Base-by-base conservation (phyloP, 192 early-diverging fungal species). In the Podila epigama region DNA sequence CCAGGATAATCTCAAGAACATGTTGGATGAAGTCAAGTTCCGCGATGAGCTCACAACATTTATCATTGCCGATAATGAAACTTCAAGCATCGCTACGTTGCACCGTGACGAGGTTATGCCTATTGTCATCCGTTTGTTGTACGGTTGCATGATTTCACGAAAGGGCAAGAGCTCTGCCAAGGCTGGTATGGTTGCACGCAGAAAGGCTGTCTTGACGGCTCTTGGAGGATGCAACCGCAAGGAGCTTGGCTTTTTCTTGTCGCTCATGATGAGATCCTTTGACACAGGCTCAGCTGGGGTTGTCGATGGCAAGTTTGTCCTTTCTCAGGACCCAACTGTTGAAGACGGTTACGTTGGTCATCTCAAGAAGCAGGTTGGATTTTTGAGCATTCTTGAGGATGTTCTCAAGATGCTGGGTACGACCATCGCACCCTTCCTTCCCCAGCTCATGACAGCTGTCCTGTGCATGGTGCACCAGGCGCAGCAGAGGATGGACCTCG, bases 31-130 rank as follows among this genome's bases (percentile, higher is more conserved):
- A 28, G 82, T 84, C 51, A 92, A 90, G 63, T 98, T 97, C 87
- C 91, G 97, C n/a, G 96, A 98, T 66, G 89, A 91, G 63, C 84
- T 99, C 25, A 83, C 92, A 29, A 90, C 88, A 1, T 89, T 97
- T 41, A 83, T 92, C 51, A 70, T 96, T 35, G 87, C 88, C 15
- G 81, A 86, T 16, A 81, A 86, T 15, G 88, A 85, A 62, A 79
- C 73, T 5, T 82, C 83, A 0, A 77, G 66, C 39, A 85, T 95
- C 54, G 88, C 92, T 60, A 66, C 81, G 6, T 73, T 84, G 40
- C 89, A 96, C 70, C 89, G 92, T 34, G 82, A 83, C 18, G 86
- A 87, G 20, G 62, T 96, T 16, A 87, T 96, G 84, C 87, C 90
- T 4, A 79, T 95, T 22, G 68, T 96, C 8, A 82, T 92, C 56